Percentiles rank a stretch among this genome's conserved stretches.
phyloP scores from a whole-genome alignment of 2,329 filamentous ascomycete species.

The Albifimbria verrucaria region DNA sequence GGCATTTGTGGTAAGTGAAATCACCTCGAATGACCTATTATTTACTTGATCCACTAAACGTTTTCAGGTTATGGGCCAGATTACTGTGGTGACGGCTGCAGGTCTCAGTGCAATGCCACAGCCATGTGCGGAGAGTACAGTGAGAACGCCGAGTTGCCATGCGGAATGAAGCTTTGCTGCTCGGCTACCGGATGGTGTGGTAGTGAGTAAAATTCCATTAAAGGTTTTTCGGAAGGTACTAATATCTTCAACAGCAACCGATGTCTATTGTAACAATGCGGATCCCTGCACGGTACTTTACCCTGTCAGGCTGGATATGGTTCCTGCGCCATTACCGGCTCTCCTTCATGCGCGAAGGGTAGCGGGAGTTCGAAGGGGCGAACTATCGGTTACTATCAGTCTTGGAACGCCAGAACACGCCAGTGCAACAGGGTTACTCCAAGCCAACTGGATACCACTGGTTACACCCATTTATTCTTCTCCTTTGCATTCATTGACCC shows the following conservation, averaged over 20 bases:
- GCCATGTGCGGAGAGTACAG: constrained; percentile 26
- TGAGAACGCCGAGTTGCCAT: constrained; percentile 14
- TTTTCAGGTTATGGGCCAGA: constrained; percentile 5
- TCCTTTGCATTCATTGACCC: constrained; percentile 27
- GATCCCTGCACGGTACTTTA: neutral
- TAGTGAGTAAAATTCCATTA: neutral
- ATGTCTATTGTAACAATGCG: neutral
- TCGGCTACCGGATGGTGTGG: constrained; percentile 20
- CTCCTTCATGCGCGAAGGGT: constrained; percentile 20
- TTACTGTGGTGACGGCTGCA: constrained; percentile 6
- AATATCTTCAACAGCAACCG: neutral
- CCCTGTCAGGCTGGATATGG: constrained; percentile 32
- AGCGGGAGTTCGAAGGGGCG: constrained; percentile 19
- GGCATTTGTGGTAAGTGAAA: too few relatives aligned
- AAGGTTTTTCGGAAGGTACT: neutral
- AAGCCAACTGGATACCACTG: constrained; percentile 7
- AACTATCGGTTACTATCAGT: constrained; percentile 11
- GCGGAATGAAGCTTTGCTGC: constrained; percentile 26
- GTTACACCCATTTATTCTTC: constrained; percentile 11
- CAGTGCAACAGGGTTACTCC: constrained; percentile 7
- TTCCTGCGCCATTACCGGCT: constrained; percentile 12
- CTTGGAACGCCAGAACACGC: constrained; percentile 9
- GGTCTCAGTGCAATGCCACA: constrained; percentile 17
- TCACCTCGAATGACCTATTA: too few relatives aligned
- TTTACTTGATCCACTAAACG: too few relatives aligned